Percentiles rank a stretch among this genome's conserved stretches.
phyloP scores from a whole-genome alignment of 129 eudicot species.

The Artemisia argyi region DNA sequence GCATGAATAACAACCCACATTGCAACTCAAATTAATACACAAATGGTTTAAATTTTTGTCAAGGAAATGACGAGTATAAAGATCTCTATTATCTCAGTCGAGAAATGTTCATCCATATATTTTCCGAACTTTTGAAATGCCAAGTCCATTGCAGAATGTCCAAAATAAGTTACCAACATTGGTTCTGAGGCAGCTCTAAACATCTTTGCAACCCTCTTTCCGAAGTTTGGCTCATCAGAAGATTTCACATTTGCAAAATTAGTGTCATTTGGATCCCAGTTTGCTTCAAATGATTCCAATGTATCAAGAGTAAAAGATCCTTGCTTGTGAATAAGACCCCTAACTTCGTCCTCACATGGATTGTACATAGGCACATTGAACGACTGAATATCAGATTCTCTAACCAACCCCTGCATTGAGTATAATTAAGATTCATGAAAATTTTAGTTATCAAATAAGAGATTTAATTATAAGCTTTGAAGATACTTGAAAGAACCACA shows the following conservation, averaged over 20 bases:
- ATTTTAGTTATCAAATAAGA: background rate
- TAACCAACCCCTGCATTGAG: background rate
- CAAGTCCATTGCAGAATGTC: background rate
- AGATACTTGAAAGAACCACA: background rate
- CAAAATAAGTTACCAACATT: background rate
- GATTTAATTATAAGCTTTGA: background rate
- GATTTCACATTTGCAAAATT: background rate
- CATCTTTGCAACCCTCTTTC: background rate
- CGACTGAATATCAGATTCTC: background rate
- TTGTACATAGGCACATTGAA: background rate
- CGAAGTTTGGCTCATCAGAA: background rate
- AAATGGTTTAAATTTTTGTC: too few relatives aligned
- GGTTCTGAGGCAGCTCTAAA: background rate
- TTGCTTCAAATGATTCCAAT: background rate
- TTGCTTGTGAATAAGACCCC: background rate
- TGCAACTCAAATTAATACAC: too few relatives aligned
- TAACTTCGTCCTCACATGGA: constrained; percentile 6
- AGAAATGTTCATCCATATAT: background rate
- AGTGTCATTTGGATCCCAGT: background rate
- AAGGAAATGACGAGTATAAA: background rate
- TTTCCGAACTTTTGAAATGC: background rate
- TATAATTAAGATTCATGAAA: background rate
- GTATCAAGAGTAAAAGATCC: background rate
- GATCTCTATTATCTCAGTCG: background rate
- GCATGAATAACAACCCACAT: too few relatives aligned